phyloP scores from a whole-genome alignment of 2,329 filamentous ascomycete species.

The Alternaria incomplexa region DNA sequence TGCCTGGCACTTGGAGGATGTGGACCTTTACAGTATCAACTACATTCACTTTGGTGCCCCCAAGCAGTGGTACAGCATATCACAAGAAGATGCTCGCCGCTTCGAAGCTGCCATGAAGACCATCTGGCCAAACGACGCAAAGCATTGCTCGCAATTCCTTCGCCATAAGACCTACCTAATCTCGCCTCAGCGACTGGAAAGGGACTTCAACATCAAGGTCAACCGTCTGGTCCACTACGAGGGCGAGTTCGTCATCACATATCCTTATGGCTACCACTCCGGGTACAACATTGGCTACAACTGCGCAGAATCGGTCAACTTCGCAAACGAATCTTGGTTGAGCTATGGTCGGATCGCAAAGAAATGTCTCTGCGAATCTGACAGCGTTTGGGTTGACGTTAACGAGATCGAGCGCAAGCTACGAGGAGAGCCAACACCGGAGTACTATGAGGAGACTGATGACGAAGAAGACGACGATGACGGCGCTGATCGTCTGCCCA shows the following conservation, averaged over 20 bases:
- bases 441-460: slow-evolving; percentile 80
- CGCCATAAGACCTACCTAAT: slow-evolving; percentile 98
- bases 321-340: slow-evolving; percentile 93
- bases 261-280: slow-evolving; percentile 97
- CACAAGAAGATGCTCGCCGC: slow-evolving; percentile 87
- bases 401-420: slow-evolving; percentile 94
- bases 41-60: slow-evolving; percentile 98
- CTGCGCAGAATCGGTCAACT: slow-evolving; percentile 98
- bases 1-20: slow-evolving; percentile 97
- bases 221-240: slow-evolving; percentile 96
- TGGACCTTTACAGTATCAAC: slow-evolving; percentile 99
- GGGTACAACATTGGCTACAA: slow-evolving; percentile 99
- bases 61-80: slow-evolving; percentile 99
- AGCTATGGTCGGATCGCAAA: slow-evolving; percentile 95
- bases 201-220: slow-evolving; percentile 92
- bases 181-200: slow-evolving; percentile 84
- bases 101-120: slow-evolving; percentile 96
- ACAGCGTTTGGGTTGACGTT: slow-evolving; percentile 98
- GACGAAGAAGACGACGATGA: slow-evolving; percentile 69
- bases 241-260: slow-evolving; percentile 97
- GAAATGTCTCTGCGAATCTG: slow-evolving; percentile 94
- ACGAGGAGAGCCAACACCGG: slow-evolving; percentile 79
- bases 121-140: slow-evolving; percentile 93
- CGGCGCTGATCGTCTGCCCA: slow-evolving; percentile 68
- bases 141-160: slow-evolving; percentile 93